Evolutionary conservation across 2,329 filamentous ascomycete genomes (phyloP).

Genomic region (Cordyceps pruinosa): DNA sequence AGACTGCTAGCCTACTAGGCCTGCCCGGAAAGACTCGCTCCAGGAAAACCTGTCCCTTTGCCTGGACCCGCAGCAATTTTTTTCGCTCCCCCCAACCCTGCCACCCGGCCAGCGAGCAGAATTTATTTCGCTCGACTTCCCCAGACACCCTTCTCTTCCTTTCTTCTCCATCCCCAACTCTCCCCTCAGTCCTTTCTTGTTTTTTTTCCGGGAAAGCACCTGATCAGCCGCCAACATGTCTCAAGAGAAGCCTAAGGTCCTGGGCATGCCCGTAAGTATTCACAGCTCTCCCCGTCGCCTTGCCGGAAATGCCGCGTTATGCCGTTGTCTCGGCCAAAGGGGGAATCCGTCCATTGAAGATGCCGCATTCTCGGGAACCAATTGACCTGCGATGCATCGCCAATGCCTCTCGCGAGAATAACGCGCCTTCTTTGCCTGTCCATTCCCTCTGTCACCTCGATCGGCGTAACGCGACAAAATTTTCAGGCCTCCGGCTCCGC

Average conservation of each 20-base stretch:
- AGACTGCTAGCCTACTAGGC: no score
- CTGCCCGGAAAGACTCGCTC: constrained; percentile 47
- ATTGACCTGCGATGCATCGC: constrained; percentile 17
- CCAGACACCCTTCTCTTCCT: constrained; percentile 32
- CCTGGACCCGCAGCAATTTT: constrained; percentile 44
- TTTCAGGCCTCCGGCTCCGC: constrained; percentile 7
- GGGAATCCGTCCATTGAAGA: not conserved
- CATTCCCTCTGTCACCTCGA: not conserved
- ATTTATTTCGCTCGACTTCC: constrained; percentile 37
- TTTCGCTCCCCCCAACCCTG: constrained; percentile 36
- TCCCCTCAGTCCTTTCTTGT: constrained; percentile 55
- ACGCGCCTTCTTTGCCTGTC: not conserved
- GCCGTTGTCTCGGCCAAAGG: constrained; percentile 19
- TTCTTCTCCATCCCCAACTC: constrained; percentile 42
- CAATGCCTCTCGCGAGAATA: not conserved
- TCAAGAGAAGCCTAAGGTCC: constrained; percentile 47
- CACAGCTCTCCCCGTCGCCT: constrained; percentile 11
- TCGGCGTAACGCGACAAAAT: constrained; percentile 7
- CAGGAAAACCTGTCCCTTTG: constrained; percentile 39
- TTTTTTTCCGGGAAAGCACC: constrained; percentile 34
- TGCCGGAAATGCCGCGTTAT: constrained; percentile 23
- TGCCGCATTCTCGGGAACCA: constrained; percentile 9
- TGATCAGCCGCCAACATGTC: constrained; percentile 45
- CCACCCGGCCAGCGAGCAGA: constrained; percentile 37
- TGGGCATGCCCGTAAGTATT: constrained; percentile 61